Evolutionary conservation across 2,329 filamentous ascomycete species (phyloP).

Genomic region (Alternaria infectoria): DNA sequence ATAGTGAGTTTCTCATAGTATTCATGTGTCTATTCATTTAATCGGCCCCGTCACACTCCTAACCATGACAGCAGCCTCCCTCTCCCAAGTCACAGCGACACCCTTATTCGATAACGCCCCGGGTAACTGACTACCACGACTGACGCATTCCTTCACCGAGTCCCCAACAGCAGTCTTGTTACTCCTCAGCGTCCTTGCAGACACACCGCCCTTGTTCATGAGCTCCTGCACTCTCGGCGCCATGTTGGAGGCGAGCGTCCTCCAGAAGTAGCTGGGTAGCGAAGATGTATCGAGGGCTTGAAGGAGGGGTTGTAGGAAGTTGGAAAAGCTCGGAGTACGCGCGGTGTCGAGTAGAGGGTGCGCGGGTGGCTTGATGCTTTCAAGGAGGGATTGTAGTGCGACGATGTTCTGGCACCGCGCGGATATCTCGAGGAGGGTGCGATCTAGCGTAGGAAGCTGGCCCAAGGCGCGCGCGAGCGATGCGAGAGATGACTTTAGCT

Average conservation of each 20-base stretch:
- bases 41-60: constrained; percentile 72
- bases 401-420: constrained; percentile 88
- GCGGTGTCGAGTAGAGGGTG: constrained; percentile 67
- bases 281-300: constrained; percentile 84
- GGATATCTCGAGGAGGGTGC: constrained; percentile 80
- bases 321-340: constrained; percentile 24
- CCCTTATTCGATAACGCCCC: constrained; percentile 56
- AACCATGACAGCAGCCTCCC: constrained; percentile 94
- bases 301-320: constrained; percentile 75
- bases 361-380: constrained; percentile 67
- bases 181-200: constrained; percentile 77
- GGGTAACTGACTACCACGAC: constrained; percentile 75
- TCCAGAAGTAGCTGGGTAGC: constrained; percentile 91
- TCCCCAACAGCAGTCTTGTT: constrained; percentile 78
- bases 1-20: background rate
- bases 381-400: constrained; percentile 81
- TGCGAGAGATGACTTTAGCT: constrained; percentile 78
- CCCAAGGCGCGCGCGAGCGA: constrained; percentile 76
- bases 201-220: constrained; percentile 79
- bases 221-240: constrained; percentile 83
- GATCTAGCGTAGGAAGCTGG: constrained; percentile 80
- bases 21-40: constrained; percentile 20
- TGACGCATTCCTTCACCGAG: constrained; percentile 81
- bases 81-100: constrained; percentile 72
- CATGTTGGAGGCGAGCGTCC: constrained; percentile 80